phyloP scores from a whole-genome alignment of 805 yeast genomes.

The Candida coquimbonensis region DNA sequence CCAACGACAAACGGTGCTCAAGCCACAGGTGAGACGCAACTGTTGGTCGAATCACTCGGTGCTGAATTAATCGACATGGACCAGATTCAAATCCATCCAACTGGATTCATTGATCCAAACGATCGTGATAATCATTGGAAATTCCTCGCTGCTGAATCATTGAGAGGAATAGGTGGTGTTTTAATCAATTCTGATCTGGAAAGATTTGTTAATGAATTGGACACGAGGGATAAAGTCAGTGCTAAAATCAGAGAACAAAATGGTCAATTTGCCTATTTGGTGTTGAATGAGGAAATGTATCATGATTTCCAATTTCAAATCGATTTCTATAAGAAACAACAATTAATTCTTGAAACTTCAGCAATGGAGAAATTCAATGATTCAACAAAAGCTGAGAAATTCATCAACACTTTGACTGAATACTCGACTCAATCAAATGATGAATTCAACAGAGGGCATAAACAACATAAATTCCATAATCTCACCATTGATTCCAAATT shows the following conservation, averaged over 20 bases:
- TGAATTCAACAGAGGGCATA: slow-evolving; percentile 29
- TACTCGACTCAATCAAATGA: slow-evolving; percentile 23
- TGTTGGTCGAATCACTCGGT: slow-evolving; percentile 37
- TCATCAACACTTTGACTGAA: slow-evolving; percentile 16
- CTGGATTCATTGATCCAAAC: slow-evolving; percentile 46
- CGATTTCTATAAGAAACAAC: slow-evolving; percentile 41
- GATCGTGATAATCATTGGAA: slow-evolving; percentile 39
- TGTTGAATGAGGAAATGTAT: slow-evolving; percentile 39
- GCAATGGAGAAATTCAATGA: slow-evolving; percentile 25
- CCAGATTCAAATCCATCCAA: slow-evolving; percentile 55
- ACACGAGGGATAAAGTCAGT: slow-evolving; percentile 48
- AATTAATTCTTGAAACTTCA: slow-evolving; percentile 26
- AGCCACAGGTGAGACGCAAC: slow-evolving; percentile 55
- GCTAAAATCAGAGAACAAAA: slow-evolving; percentile 30
- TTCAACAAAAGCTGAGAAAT: slow-evolving; percentile 10
- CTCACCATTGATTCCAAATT: slow-evolving; percentile 24
- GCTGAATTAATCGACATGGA: slow-evolving; percentile 51
- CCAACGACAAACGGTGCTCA: slow-evolving; percentile 53
- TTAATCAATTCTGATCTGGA: slow-evolving; percentile 34
- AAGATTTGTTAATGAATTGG: slow-evolving; percentile 48
- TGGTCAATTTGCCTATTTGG: slow-evolving; percentile 27
- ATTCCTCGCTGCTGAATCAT: slow-evolving; percentile 52
- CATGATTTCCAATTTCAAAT: slow-evolving; percentile 40
- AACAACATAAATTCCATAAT: slow-evolving; percentile 26
- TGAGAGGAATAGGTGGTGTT: slow-evolving; percentile 55